Conservation (phyloP, 2,329 filamentous ascomycete species). For the Monosporascus sp. region DNA sequence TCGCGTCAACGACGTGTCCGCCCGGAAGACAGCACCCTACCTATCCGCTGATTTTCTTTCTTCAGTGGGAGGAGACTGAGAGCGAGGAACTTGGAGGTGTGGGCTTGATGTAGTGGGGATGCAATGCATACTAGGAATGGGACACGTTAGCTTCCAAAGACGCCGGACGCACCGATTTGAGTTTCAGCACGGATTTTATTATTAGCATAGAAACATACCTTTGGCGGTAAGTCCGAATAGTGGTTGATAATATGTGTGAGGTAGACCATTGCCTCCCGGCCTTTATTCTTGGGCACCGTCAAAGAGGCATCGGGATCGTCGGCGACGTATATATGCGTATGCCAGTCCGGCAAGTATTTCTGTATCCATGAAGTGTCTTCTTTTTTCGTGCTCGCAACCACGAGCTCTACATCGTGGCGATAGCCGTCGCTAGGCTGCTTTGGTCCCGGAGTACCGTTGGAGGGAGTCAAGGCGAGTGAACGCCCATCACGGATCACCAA, state of each 20-base stretch:
- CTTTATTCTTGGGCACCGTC: conserved; percentile 45
- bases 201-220: conserved; percentile 33
- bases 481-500: not conserved
- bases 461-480: not conserved
- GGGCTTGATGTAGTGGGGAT: too few relatives aligned
- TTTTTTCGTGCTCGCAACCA: conserved; percentile 25
- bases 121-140: too few relatives aligned
- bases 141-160: too few relatives aligned
- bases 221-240: conserved; percentile 40
- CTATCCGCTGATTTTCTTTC: too few relatives aligned
- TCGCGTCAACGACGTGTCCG: too few relatives aligned
- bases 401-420: conserved; percentile 21
- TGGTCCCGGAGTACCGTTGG: not conserved
- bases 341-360: conserved; percentile 39
- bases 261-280: conserved; percentile 49
- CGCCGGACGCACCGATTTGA: too few relatives aligned
- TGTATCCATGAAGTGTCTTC: conserved; percentile 36
- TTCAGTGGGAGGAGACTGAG: too few relatives aligned
- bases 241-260: conserved; percentile 46
- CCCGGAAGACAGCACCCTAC: too few relatives aligned
- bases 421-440: not conserved
- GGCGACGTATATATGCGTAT: conserved; percentile 50
- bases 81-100: too few relatives aligned
- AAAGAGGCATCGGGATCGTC: conserved; percentile 41
- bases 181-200: not conserved